These are phyloP conservation scores for Ophiostoma angusticollis DNA, from an alignment of 2,329 filamentous ascomycete species.

Conservation along the genomic window DNA sequence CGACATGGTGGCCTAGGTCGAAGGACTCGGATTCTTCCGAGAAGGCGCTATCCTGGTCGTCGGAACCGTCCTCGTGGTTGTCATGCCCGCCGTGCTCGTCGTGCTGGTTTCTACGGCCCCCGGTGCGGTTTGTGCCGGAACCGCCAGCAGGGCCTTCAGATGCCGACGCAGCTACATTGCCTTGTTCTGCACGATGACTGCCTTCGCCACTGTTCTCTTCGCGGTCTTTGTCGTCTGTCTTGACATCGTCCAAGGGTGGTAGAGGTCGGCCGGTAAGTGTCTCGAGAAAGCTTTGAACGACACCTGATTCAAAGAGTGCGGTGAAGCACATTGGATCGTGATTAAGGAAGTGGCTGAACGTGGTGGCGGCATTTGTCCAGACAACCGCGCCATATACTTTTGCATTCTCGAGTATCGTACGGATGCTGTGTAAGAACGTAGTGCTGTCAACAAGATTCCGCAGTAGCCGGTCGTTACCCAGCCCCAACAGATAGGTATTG, in stretches of 20 bases:
- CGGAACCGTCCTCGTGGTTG: constrained; percentile 21
- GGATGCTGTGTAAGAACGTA: constrained; percentile 64
- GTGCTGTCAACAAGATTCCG: constrained; percentile 92
- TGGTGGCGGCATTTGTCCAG: constrained; percentile 88
- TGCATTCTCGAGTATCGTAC: constrained; percentile 69
- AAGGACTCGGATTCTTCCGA: constrained; percentile 26
- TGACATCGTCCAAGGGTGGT: constrained; percentile 15
- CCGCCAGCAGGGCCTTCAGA: not conserved
- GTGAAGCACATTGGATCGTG: constrained; percentile 97
- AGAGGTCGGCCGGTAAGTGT: constrained; percentile 53
- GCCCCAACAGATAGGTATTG: constrained; percentile 51
- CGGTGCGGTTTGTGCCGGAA: not conserved
- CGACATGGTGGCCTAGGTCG: too few relatives aligned
- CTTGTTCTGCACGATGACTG: too few relatives aligned
- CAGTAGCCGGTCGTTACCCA: constrained; percentile 71
- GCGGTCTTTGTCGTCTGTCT: not conserved
- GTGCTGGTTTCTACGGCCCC: too few relatives aligned
- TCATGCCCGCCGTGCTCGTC: not conserved
- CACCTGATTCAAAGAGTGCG: constrained; percentile 84
- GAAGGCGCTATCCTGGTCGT: constrained; percentile 24
- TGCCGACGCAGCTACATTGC: constrained; percentile 9
- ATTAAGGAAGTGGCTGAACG: constrained; percentile 92
- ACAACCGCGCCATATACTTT: constrained; percentile 77
- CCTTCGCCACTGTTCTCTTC: constrained; percentile 16
- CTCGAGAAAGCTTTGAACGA: constrained; percentile 76